phyloP scores from a whole-genome alignment of 192 early-diverging fungal genomes.

The Coemansia aciculifera region DNA sequence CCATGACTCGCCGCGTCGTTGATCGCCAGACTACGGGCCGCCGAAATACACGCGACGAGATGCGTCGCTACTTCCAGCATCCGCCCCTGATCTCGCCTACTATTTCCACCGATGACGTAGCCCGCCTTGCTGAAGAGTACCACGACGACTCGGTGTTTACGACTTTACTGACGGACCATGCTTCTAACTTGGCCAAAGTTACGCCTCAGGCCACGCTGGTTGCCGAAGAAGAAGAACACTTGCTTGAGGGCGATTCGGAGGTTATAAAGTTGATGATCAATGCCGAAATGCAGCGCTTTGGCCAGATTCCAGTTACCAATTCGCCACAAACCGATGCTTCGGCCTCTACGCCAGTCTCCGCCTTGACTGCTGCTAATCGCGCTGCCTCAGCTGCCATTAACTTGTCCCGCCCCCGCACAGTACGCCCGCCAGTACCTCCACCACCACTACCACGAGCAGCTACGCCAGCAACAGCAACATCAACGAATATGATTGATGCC shows the following conservation, averaged over 20 bases:
- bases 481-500: not conserved
- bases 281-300: constrained; percentile 32
- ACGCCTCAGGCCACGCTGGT: constrained; percentile 42
- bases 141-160: constrained; percentile 33
- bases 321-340: not conserved
- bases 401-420: not conserved
- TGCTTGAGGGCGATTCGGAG: constrained; percentile 14
- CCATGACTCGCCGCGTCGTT: constrained; percentile 65
- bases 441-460: not conserved
- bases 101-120: constrained; percentile 4
- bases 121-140: constrained; percentile 11
- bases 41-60: constrained; percentile 45
- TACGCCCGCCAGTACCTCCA: not conserved
- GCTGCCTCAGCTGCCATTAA: too few species aligned
- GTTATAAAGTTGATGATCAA: constrained; percentile 10
- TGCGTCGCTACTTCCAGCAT: constrained; percentile 57
- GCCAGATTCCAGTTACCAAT: constrained; percentile 9
- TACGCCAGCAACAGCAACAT: not conserved
- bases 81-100: constrained; percentile 19
- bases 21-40: constrained; percentile 62
- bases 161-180: constrained; percentile 11
- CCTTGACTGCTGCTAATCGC: not conserved
- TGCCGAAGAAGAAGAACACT: constrained; percentile 36
- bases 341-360: not conserved
- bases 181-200: constrained; percentile 9